Base-by-base conservation (phyloP, 169 alveolate genomes). In the Cyclospora cayetanensis region DNA sequence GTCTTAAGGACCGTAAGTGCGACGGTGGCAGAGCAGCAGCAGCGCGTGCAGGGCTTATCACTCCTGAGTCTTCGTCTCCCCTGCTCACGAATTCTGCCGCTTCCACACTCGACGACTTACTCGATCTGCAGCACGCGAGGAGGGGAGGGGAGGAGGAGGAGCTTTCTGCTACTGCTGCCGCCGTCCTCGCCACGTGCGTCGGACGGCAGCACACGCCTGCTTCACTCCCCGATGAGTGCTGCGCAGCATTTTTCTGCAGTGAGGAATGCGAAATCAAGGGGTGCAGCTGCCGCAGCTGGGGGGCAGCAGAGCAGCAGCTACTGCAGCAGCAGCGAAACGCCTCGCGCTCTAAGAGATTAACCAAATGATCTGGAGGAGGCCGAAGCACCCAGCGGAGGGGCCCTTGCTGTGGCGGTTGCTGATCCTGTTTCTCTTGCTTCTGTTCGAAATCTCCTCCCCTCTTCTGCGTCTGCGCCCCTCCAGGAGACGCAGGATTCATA, bases 311-410 rank as follows among this genome's bases (percentile, higher is more conserved):
- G 65, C 60, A 74, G 85, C 85, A 74, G 85, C 85, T 74, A 63
- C 85, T 39, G 85, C 85, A 74, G 85, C 85, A 68, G 77, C 86
- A 70, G 55, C 92, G 92, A n/a, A 60, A 42, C 29, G 92, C 92
- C 63, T 87, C 92, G 27, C 86, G 20, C 63, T 87, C 76, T 11
- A 87, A 76, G 18, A 72, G 77, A 25, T 77, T 39, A 15, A 87
- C 77, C 41, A 87, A 34, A 31, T 87, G 92, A 34, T 77, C 41
- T 22, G 92, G 90, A 0, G 60, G 74, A 5, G 77, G 90, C 5
- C 55, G 77, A 53, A 50, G 90, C 90, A 82, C 35, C 74, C 88
- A 77, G 15, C 66, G 76, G 25, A 41, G 90, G 18, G 43, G 90
- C 41, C 18, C 53, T 15, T 22, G 46, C 66, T 43, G 88, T 15